A percentile compares a stretch with the other conserved stretches of the same genome.
Conservation (phyloP, 805 yeast species). For the Sugiyamaella marilandica region DNA sequence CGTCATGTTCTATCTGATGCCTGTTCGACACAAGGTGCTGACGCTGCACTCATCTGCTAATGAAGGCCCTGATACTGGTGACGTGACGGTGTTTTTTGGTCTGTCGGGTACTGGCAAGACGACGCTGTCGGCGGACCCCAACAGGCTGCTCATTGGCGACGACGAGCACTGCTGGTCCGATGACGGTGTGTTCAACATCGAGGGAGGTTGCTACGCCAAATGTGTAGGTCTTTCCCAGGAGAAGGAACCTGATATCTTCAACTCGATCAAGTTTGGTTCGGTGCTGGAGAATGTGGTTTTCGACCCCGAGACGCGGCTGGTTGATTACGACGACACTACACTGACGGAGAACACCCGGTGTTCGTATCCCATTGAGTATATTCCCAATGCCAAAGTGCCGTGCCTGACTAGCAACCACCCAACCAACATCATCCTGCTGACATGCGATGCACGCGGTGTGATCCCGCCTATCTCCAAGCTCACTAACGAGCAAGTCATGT, state of each 20-base stretch:
- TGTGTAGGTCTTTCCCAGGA: slow-evolving; percentile 84
- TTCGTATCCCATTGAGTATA: slow-evolving; percentile 96
- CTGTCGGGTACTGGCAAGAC: slow-evolving; percentile 98
- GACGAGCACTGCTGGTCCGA: slow-evolving; percentile 99
- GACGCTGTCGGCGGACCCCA: slow-evolving; percentile 92
- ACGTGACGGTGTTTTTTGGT: slow-evolving; percentile 94
- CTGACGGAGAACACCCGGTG: slow-evolving; percentile 98
- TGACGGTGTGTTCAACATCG: slow-evolving; percentile 96
- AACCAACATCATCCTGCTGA: slow-evolving; percentile 81
- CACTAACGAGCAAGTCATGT: slow-evolving; percentile 95
- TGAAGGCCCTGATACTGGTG: slow-evolving; percentile 74
- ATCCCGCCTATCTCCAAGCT: slow-evolving; percentile 94
- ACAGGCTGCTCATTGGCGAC: slow-evolving; percentile 91
- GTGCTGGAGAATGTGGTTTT: slow-evolving; percentile 90
- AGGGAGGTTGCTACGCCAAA: slow-evolving; percentile 99
- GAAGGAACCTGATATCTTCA: slow-evolving; percentile 96
- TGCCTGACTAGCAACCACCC: slow-evolving; percentile 89
- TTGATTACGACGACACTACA: slow-evolving; percentile 74
- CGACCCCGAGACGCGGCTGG: slow-evolving; percentile 71
- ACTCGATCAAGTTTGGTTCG: slow-evolving; percentile 91
- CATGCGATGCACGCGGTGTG: slow-evolving; percentile 98
- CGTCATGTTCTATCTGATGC: slow-evolving; percentile 98
- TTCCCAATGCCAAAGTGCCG: slow-evolving; percentile 94
- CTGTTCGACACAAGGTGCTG: slow-evolving; percentile 82
- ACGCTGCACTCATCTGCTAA: slow-evolving; percentile 94